Base-by-base conservation (phyloP, 352 stramenopile species). In the Phytophthora pseudosyringae region DNA sequence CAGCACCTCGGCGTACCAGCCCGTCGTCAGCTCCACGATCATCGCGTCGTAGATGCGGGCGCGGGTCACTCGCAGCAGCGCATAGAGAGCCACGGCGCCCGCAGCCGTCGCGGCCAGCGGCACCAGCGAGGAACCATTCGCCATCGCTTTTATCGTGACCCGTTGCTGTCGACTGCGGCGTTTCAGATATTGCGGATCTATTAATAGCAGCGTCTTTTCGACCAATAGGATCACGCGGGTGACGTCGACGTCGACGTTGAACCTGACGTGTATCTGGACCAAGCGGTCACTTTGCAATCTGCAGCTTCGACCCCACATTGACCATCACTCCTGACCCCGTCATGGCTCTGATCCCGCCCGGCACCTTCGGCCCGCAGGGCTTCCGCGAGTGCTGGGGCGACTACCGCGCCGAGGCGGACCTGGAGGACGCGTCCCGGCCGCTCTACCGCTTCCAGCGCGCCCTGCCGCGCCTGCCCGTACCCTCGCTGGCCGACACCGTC, bases 301-400 rank as follows among this genome's bases (percentile, higher is more conserved):
- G 41, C 65, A 45, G 25, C 11, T 13, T 32, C 36, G 18, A 6
- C 12, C 18, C 15, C 38, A 15, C 38, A 48, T 26, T 13, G 58
- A 65, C n/a, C 43, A 61, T 68, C 51, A 49, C 31, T 61, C 26
- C 3, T 54, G 47, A 21, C 16, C 16, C 3, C 21, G 21, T 21
- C 18, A 73, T 67, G 49, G 50, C 60, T 36, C 29, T 52, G n/a
- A 67, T 63, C 16, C 55, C 53, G 40, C 43, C 47, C 18, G 44
- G 57, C 40, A 50, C 8, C 48, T 91, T 82, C 65, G 78, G 75
- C 48, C 62, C 80, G 3, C 59, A 66, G 32, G 98, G 97, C 73
- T 98, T 98, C 79, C 97, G 97, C 72, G 91, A 99, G 60, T 98
- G 98, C 73, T 78, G 69, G 16, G 94, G 98, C 70, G 94, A 98